Evolutionary conservation across 2,329 filamentous ascomycete species (phyloP).

Genomic region (Aureobasidium sp.): DNA sequence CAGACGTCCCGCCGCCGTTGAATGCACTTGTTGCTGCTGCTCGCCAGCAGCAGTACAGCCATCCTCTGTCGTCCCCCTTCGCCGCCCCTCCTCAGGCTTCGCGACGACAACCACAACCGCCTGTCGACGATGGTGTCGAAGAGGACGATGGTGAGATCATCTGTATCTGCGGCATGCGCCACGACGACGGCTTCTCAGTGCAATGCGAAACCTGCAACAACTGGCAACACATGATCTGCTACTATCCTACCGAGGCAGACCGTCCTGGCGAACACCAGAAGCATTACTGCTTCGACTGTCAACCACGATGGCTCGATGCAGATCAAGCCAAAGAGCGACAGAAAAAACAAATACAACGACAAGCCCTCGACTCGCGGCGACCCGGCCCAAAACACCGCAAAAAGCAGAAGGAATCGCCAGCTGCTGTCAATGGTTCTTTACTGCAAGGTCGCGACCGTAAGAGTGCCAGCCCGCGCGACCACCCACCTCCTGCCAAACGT

Average conservation of each 20-base stretch:
- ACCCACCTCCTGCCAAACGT: conserved; percentile 64
- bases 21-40: conserved; percentile 14
- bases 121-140: conserved; percentile 32
- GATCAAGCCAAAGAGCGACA: conserved; percentile 32
- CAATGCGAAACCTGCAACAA: conserved; percentile 93
- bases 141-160: conserved; percentile 92
- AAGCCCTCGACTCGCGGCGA: conserved; percentile 54
- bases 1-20: conserved; percentile 10
- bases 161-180: conserved; percentile 88
- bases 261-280: conserved; percentile 51
- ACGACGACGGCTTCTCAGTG: conserved; percentile 97
- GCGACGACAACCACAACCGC: not conserved
- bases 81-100: not conserved
- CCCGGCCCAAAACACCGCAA: conserved; percentile 81
- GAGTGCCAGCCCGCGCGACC: conserved; percentile 46
- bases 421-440: conserved; percentile 57
- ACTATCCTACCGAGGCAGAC: conserved; percentile 71
- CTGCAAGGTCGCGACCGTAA: conserved; percentile 37
- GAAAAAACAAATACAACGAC: conserved; percentile 36
- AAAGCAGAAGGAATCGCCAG: conserved; percentile 65
- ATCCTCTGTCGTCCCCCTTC: conserved; percentile 3
- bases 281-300: conserved; percentile 86
- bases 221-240: conserved; percentile 98
- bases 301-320: conserved; percentile 69
- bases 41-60: not conserved